phyloP scores from a whole-genome alignment of 164 flowering plant species.

The Akebia trifoliata region DNA sequence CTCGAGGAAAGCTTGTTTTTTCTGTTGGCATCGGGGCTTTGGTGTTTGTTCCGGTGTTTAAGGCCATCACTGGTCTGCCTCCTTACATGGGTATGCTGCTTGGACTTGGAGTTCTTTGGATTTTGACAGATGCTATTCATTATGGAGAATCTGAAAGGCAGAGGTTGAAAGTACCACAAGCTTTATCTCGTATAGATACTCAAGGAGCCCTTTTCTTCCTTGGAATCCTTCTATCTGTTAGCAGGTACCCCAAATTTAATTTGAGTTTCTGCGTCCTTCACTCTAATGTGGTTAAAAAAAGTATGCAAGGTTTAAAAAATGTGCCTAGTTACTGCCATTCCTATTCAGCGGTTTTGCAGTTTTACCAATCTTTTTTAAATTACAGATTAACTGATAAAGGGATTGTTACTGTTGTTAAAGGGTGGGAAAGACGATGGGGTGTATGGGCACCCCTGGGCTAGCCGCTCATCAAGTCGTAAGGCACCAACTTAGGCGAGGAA shows the following conservation, averaged over 20 bases:
- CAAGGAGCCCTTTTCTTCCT: conserved; percentile 97
- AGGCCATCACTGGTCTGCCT: conserved; percentile 90
- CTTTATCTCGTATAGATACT: conserved; percentile 92
- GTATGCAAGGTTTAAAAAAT: too few species aligned
- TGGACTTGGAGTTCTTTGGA: conserved; percentile 97
- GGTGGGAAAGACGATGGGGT: too few species aligned
- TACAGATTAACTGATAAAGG: too few species aligned
- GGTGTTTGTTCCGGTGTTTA: conserved; percentile 92
- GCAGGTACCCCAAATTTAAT: conserved; percentile 50
- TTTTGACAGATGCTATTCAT: conserved; percentile 95
- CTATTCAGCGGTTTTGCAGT: too few species aligned
- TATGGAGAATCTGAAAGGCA: conserved; percentile 93
- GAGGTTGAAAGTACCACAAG: conserved; percentile 87
- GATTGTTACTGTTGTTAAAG: too few species aligned
- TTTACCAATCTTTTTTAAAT: too few species aligned
- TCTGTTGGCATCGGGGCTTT: conserved; percentile 87
- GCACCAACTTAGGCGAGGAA: too few species aligned
- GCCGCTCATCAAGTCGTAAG: too few species aligned
- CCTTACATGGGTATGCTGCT: conserved; percentile 94
- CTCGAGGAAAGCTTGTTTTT: conserved; percentile 90
- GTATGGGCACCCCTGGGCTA: too few species aligned
- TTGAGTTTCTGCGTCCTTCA: neutral
- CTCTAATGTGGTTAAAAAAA: too few species aligned
- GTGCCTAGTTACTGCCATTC: too few species aligned
- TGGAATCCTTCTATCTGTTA: conserved; percentile 89